phyloP scores from a whole-genome alignment of 192 early-diverging fungal species.

The Coemansia sp. region DNA sequence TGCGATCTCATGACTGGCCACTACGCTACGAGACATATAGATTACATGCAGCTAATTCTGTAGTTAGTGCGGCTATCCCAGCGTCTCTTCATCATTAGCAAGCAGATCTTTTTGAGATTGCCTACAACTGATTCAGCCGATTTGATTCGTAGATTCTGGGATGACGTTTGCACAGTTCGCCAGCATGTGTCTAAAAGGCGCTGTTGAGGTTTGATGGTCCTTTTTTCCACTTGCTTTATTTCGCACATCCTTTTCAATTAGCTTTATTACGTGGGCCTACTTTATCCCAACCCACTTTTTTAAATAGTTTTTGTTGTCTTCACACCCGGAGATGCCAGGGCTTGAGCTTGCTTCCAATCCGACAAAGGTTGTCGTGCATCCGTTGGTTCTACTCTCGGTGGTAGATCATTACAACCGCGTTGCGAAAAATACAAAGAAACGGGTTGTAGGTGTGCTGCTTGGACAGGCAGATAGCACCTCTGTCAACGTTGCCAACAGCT shows the following conservation, averaged over 20 bases:
- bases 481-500: constrained; percentile 97
- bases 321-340: constrained; percentile 35
- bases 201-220: too few species aligned
- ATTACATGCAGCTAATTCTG: too few species aligned
- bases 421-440: constrained; percentile 90
- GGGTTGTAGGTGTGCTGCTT: constrained; percentile 94
- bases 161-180: too few species aligned
- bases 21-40: too few species aligned
- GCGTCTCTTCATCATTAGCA: too few species aligned
- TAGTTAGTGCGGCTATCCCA: too few species aligned
- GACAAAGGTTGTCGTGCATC: constrained; percentile 83
- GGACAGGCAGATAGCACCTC: constrained; percentile 84
- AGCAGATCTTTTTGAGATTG: too few species aligned
- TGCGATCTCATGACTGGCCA: too few species aligned
- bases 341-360: constrained; percentile 50
- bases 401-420: constrained; percentile 99
- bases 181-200: too few species aligned
- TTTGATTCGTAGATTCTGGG: too few species aligned
- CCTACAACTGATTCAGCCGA: too few species aligned
- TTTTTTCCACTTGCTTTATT: background rate
- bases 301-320: constrained; percentile 3
- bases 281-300: too few species aligned
- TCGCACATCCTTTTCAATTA: background rate
- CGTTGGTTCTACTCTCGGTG: constrained; percentile 96
- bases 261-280: background rate